Percentiles rank a stretch among this genome's conserved stretches.
Conservation (phyloP, 2,329 filamentous ascomycete species). For the Stagonosporopsis chrysanthemi region DNA sequence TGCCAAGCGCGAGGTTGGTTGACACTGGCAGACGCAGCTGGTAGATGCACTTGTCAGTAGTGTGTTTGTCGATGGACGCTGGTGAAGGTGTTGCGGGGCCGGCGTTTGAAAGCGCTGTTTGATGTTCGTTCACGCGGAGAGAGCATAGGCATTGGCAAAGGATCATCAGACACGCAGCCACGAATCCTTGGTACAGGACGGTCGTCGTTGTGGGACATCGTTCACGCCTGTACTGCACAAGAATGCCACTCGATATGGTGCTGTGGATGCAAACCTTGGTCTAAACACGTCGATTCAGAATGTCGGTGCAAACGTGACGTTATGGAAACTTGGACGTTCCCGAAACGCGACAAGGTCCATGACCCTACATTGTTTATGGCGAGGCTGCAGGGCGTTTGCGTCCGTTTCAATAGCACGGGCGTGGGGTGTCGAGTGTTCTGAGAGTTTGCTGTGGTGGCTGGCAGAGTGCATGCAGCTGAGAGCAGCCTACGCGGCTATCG, state of each 20-base stretch:
- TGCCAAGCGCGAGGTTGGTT: slow-evolving; percentile 5
- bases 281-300: neutral
- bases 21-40: neutral
- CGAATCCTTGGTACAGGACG: slow-evolving; percentile 4
- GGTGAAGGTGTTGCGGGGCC: neutral
- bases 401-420: slow-evolving; percentile 9
- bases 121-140: neutral
- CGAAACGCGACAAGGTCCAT: neutral
- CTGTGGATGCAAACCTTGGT: neutral
- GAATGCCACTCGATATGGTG: neutral
- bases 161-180: slow-evolving; percentile 13
- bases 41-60: neutral
- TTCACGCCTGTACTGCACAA: neutral
- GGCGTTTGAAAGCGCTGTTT: neutral
- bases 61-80: neutral
- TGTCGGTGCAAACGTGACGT: slow-evolving; percentile 14
- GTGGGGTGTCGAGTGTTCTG: slow-evolving; percentile 7
- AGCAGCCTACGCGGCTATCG: slow-evolving; percentile 2
- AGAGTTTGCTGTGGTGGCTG: slow-evolving; percentile 1
- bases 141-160: neutral
- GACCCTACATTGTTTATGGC: neutral
- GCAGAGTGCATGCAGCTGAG: slow-evolving; percentile 2
- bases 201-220: neutral
- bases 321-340: neutral
- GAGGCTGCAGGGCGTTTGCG: slow-evolving; percentile 3